These are phyloP conservation scores for Daldinia bambusicola DNA, from an alignment of 495 filamentous ascomycete species.

Conservation along the genomic window DNA sequence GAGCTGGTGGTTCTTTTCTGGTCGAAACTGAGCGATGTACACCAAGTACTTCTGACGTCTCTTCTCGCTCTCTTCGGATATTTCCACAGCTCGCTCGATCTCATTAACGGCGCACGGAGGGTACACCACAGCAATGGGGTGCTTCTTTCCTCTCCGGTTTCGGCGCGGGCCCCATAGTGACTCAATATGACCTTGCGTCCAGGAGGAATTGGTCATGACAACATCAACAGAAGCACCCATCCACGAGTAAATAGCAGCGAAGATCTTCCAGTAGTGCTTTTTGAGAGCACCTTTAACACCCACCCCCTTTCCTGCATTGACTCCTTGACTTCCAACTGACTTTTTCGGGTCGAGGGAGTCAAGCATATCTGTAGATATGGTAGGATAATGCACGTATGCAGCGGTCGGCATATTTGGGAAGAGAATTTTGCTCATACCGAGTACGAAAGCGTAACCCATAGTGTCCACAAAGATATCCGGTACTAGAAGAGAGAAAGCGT, in stretches of 20 bases:
- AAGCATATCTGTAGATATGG: conserved; percentile 98
- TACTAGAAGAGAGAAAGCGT: conserved; percentile 90
- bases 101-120: conserved; percentile 91
- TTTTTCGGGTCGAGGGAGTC: conserved; percentile 74
- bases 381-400: conserved; percentile 97
- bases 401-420: conserved; percentile 85
- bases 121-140: conserved; percentile 76
- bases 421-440: conserved; percentile 82
- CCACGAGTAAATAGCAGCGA: conserved; percentile 81
- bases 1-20: conserved; percentile 93
- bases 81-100: conserved; percentile 74
- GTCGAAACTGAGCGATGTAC: conserved; percentile 96
- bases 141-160: conserved; percentile 53
- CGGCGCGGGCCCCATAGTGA: conserved; percentile 77
- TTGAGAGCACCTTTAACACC: conserved; percentile 75
- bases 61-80: conserved; percentile 71
- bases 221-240: conserved; percentile 85
- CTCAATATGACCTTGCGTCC: conserved; percentile 88
- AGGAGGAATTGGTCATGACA: conserved; percentile 96
- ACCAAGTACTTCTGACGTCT: conserved; percentile 75
- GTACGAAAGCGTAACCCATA: conserved; percentile 95
- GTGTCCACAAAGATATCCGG: conserved; percentile 97
- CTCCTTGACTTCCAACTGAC: conserved; percentile 69
- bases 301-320: conserved; percentile 82
- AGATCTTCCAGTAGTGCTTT: conserved; percentile 83